Evolutionary conservation across 495 filamentous ascomycete species (phyloP).

Genomic region (Staphylotrichum tortipilum): DNA sequence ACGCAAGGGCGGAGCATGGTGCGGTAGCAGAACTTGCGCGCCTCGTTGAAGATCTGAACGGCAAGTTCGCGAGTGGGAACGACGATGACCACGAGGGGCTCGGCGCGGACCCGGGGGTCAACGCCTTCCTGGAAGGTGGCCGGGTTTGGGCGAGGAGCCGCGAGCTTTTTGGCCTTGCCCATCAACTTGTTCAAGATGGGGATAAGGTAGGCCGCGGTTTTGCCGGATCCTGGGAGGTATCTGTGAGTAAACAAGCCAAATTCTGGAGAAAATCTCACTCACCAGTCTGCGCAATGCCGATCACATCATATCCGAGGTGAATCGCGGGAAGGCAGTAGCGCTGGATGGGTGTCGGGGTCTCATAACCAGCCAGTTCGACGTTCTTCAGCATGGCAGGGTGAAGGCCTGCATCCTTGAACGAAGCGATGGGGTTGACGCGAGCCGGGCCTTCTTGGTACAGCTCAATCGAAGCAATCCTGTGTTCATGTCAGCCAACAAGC

Average conservation of each 20-base stretch:
- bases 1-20: constrained; percentile 92
- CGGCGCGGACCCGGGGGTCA: constrained; percentile 51
- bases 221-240: constrained; percentile 68
- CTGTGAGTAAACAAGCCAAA: background rate
- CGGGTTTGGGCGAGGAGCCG: constrained; percentile 62
- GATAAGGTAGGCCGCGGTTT: constrained; percentile 87
- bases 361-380: constrained; percentile 54
- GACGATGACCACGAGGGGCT: constrained; percentile 82
- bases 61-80: constrained; percentile 82
- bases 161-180: constrained; percentile 84
- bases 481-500: constrained; percentile 11
- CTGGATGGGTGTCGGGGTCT: constrained; percentile 76
- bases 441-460: constrained; percentile 51
- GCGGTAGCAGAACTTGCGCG: constrained; percentile 82
- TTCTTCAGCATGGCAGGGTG: constrained; percentile 80
- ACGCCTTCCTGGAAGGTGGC: constrained; percentile 30
- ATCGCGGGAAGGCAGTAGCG: constrained; percentile 73
- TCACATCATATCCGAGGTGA: constrained; percentile 61
- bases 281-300: constrained; percentile 91
- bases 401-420: constrained; percentile 70
- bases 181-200: constrained; percentile 83
- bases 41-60: constrained; percentile 89
- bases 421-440: constrained; percentile 44
- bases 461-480: constrained; percentile 47
- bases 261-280: constrained; percentile 20